Base-by-base conservation (phyloP, 2,329 filamentous ascomycete genomes). In the Fusarium sp. region DNA sequence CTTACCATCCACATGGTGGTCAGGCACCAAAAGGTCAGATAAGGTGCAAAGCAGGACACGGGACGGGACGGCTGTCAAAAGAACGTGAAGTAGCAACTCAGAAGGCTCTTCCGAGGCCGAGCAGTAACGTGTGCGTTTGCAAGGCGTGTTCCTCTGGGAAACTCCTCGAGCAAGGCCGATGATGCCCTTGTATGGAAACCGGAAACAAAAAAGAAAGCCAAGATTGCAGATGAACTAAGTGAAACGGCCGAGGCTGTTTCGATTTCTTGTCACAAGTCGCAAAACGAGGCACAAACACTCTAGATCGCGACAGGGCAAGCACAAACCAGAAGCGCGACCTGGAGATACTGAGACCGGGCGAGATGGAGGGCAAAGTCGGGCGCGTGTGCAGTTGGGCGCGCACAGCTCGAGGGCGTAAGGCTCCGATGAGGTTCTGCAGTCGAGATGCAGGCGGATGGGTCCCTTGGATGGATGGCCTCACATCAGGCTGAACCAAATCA, bases 351-450 rank as follows among this genome's bases (percentile, higher is more conserved):
- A 61, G 66, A 58, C 69, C 57, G 65, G 71, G 69, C 73, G 70
- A 65, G 66, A 68, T 62, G 43, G 63, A 69, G 66, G 60, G 61
- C 65, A 73, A 33, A 63, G 66, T 76, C 64, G 74, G 76, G 76
- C 72, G 74, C 73, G 60, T 69, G 68, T 71, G 74, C 76, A 70
- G 74, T 79, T 79, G 76, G 77, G 77, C 77, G 72, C 76, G 67
- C 72, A 78, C 71, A 71, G 77, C 50, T 68, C 63, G 47, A 71
- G 56, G 70, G 68, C 73, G 70, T 79, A 78, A 77, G 77, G 77
- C 77, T 74, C 71, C 69, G 68, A 75, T 62, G 67, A 75, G 30
- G 37, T 76, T 67, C 72, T 73, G 65, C 75, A 77, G 61, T 62
- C 67, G 75, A 77, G 61, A 63, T 68, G 75, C 74, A 77, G 67